Conservation (phyloP, 306 rosid species). For the Quercus agrifolia region DNA sequence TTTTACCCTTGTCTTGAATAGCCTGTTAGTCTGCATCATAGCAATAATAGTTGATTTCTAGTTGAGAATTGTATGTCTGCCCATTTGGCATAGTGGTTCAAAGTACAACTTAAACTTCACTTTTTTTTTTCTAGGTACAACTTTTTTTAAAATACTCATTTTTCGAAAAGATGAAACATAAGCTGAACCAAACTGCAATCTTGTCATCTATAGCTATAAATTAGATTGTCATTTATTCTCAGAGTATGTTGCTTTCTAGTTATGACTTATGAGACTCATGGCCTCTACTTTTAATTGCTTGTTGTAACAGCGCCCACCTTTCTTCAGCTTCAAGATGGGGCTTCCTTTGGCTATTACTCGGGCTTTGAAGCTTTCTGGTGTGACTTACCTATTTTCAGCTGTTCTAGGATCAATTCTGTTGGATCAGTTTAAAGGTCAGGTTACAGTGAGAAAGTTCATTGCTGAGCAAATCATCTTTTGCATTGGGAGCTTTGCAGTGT, state of each 20-base stretch:
- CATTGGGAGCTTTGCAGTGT: constrained; percentile 58
- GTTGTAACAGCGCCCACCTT: constrained; percentile 78
- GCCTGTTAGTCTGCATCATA: background rate
- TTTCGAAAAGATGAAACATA: too few species aligned
- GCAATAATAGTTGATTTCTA: background rate
- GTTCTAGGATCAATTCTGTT: constrained; percentile 47
- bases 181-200: too few species aligned
- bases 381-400: constrained; percentile 56
- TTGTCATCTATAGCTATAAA: background rate
- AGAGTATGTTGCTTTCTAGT: background rate
- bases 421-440: constrained; percentile 28
- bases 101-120: background rate
- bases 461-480: constrained; percentile 46
- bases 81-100: background rate
- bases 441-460: constrained; percentile 34
- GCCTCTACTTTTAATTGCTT: constrained; percentile 23
- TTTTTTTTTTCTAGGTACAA: too few species aligned
- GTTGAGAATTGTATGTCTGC: background rate
- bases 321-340: constrained; percentile 95
- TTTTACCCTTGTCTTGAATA: background rate
- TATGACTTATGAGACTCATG: background rate
- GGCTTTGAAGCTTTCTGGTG: constrained; percentile 62
- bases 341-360: constrained; percentile 54
- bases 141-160: too few species aligned
- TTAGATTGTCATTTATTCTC: background rate